These are phyloP conservation scores for Fagopyrum tataricum DNA, from an alignment of 148 eudicot genomes.

Conservation along the genomic window DNA sequence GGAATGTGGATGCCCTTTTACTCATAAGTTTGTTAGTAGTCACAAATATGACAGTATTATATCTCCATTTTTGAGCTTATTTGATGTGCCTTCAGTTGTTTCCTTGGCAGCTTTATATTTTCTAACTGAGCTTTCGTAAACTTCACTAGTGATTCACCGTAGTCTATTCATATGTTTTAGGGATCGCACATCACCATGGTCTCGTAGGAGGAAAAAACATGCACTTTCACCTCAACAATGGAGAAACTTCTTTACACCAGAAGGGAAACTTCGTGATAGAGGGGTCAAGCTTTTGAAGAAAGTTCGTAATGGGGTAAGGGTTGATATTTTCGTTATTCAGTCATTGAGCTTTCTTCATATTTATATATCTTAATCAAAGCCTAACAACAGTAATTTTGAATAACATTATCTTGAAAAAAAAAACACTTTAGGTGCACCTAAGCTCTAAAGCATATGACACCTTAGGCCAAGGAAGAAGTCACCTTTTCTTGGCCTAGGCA, in stretches of 20 bases:
- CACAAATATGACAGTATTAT: background rate
- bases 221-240: constrained; percentile 56
- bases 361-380: background rate
- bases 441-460: background rate
- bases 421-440: background rate
- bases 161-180: constrained; percentile 12
- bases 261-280: constrained; percentile 55
- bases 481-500: background rate
- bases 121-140: background rate
- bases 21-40: background rate
- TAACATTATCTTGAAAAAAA: background rate
- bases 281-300: constrained; percentile 67
- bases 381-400: background rate
- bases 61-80: background rate
- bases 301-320: constrained; percentile 66
- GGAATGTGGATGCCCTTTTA: background rate
- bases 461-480: background rate
- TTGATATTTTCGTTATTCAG: background rate
- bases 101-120: background rate
- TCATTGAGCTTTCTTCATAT: background rate
- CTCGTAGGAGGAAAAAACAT: constrained; percentile 50
- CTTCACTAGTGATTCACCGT: background rate
- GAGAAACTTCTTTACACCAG: constrained; percentile 41
- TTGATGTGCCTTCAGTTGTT: background rate
- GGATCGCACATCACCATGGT: constrained; percentile 67